Base-by-base conservation (phyloP, 176 grass and related monocot species). In the Aegilops tauschii region DNA sequence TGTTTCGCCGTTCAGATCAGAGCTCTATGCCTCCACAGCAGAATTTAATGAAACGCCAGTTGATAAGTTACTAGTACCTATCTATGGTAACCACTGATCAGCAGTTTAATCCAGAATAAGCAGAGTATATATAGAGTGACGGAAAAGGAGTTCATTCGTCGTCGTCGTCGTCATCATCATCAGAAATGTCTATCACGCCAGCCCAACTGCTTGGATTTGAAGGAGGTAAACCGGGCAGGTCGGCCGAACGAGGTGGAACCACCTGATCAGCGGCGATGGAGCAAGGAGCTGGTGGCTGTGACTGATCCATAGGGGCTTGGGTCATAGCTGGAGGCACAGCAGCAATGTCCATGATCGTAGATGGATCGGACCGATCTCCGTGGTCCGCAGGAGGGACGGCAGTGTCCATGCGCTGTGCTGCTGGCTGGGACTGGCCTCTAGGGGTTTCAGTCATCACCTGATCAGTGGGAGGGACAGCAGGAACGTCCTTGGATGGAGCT, bases 151-250 rank as follows among this genome's bases (percentile, higher is more conserved):
- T n/a, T 84, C 76, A 91, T 47, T 47, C 44, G 44, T 47, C 44
- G 44, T 47, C 44, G 40, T 42, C 39, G 39, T 40, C 39, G 40
- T 91, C 89, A 63, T 92, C 88, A 78, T 92, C 90, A 52, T 92
- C 90, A 34, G 90, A 89, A 83, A 92, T 80, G 25, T 64, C 16
- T 76, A 92, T 80, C 17, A 92, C 21, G 65, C 36, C 56, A 34
- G 2, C 44, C 25, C 12, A 25, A 54, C 5, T 73, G 66, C 30
- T 73, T 89, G 68, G 82, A 72, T 82, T 44, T 45, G 72, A 11
- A 70, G 71, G 50, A 63, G 62, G 17, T 21, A 34, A 69, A 45
- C 65, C n/a, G 1, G n/a, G 36, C 28, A 37, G 71, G 54, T 71
- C 64, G 54, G 72, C 65, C 63, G 83, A 56, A 17, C 69, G 37